Evolutionary conservation across 108 stramenopile genomes (phyloP), one percentile per base, ranked within the genome.

Genomic region (Stephanodiscus minutulus): DNA sequence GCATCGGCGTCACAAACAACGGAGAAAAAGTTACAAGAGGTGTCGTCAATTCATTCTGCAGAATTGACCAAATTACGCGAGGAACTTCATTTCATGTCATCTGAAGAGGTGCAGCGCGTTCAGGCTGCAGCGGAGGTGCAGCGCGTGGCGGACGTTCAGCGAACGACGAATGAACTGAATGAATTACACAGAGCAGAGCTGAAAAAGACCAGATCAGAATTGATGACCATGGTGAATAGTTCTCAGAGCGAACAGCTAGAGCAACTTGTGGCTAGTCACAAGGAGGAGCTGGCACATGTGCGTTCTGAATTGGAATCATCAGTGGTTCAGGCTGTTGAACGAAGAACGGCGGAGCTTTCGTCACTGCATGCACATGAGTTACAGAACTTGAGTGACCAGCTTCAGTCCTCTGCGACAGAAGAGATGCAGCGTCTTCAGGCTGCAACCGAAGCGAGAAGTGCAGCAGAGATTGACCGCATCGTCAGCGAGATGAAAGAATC

Each of bases 1-100:
- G 24, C 2, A 31, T 56, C 75, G 20, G 72, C 78, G 5, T 35
- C 50, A 44, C 73, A 71, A 60, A 54, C 74, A 9, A 49, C 47
- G 12, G 68, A 83, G 13, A 75, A 43, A 21, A 56, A 83, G 70
- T 36, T 76, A n/a, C 62, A 77, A 18, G 73, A 83, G 77, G 61
- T 79, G 50, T 73, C 70, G 48, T 7, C 25, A 36, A 17, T 55
- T 25, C 70, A 72, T 48, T 33, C 61, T 27, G 7, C 1, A 21
- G 76, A 76, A 50, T 20, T 81, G 31, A 66, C 82, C 11, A 73
- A 74, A 6, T 25, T 82, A 18, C 37, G 46, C 22, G 36, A 22
- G 20, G 52, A 76, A 27, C 61, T 72, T 37, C 62, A 76, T 60
- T 44, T 60, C n/a, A 25, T 70, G 20, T 74, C 67, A 13, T 36